Base-by-base conservation (phyloP, 1,284 basidiomycete genomes). In the Naganishia liquefaciens region DNA sequence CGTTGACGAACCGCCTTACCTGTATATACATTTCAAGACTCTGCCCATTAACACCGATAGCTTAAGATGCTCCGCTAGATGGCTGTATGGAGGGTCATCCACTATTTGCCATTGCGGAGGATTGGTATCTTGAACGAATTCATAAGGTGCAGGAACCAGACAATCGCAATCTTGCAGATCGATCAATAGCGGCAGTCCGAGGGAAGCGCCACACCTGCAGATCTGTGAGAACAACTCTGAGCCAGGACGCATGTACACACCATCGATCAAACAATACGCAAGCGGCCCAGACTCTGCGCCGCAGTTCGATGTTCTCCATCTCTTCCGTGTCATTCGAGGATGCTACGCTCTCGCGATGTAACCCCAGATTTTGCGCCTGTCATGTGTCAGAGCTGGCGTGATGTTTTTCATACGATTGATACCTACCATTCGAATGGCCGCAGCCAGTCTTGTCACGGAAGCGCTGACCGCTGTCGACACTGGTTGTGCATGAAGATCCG, bases 161-260 rank as follows among this genome's bases (percentile, higher is more conserved):
- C 90, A 89, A 76, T 97, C 93, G 77, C 93, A 97, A 77, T 96
- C 93, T 69, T 88, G 86, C 3, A 96, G 85, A 76, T 95, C 91
- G 70, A 96, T 93, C 86, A 93, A 89, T 76, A 87, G 88, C 2
- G 93, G 77, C 6, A 75, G 70, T 5, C 77, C 79, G 5, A 79
- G 69, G 3, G 74, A 73, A 2, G 75, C 75, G 1, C 70, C 73
- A 64, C 58, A 52, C 64, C 64, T 65, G 33, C 30, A 2, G 30
- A 3, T 37, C 33, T 13, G 33, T 33, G 9, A 46, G n/a, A 52
- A 42, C 30, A 10, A 76, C 66, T 65, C 72, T 33, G 39, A 15
- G 37, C 62, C 54, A 49, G 23, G 27, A 39, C 28, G 61, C 9
- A 54, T 33, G 54, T 52, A 75, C 82, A 71, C 77, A 90, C 92